Evolutionary conservation across 176 grass and related monocot species (phyloP), one percentile per base, ranked within the genome.

Genomic region (Oropetium thomaeum): DNA sequence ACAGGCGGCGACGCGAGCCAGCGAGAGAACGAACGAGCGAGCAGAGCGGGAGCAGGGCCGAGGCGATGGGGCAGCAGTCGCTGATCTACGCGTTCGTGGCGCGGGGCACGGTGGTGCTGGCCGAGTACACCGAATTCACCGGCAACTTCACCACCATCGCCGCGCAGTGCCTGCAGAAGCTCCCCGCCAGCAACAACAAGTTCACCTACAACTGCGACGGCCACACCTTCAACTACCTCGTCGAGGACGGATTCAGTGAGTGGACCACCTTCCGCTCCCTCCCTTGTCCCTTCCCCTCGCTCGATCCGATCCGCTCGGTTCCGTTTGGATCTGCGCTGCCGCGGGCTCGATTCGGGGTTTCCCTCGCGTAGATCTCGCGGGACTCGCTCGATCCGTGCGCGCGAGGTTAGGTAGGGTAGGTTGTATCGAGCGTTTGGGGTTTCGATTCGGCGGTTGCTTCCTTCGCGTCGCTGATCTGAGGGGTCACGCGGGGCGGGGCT

Each of bases 191-290:
- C 84, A 92, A 90, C 79, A 96, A 92, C 75, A 96, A 91, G 87
- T 96, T 92, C 84, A 96, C 89, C 59, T 92, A 96, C 84, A 92
- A 90, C 84, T 92, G 89, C 82, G 93, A 96, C 58, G 89, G 93
- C 60, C 93, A 96, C 79, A 96, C 93, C 71, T 96, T 96, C 82
- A 96, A 96, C 82, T 96, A 90, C 79, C 93, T 96, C 81, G 93
- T 96, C 14, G 93, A 92, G 84, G 93, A 96, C 69, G 93, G 93
- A 23, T 96, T 83, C 87, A 92, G 93, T 96, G 51, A 92, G 89
- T 71, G 20, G 7, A 49, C 5, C 20, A 19, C 48, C 49, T 22
- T 52, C 49, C 11, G 20, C 20, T 11, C 40, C 0, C 40, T 8
- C 40, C 40, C 10, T 1, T 3, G 7, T 5, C 19, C 20, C 35